These are phyloP conservation scores for Chlorella vulgaris DNA, from an alignment of 139 green algal species.

Conservation along the genomic window DNA sequence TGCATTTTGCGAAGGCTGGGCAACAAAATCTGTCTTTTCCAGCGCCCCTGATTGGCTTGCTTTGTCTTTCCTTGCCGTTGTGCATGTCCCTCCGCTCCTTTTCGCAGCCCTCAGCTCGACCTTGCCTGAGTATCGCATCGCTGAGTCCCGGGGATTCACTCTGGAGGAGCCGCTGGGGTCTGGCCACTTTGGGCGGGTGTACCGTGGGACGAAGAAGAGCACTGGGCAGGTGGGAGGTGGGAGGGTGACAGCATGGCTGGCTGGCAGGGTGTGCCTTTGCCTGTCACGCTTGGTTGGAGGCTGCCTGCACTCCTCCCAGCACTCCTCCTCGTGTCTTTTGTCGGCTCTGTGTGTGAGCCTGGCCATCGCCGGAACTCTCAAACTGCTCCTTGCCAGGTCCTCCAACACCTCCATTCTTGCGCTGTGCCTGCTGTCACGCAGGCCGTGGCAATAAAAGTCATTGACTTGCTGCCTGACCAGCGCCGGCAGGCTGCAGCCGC, in stretches of 20 bases:
- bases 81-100: neutral
- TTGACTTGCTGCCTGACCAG: constrained; percentile 30
- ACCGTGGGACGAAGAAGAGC: neutral
- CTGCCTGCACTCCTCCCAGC: too few species aligned
- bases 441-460: constrained; percentile 36
- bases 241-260: neutral
- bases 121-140: constrained; percentile 9
- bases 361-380: too few species aligned
- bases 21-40: too few species aligned
- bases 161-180: constrained; percentile 18
- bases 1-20: too few species aligned
- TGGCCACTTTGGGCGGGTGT: constrained; percentile 40
- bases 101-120: neutral
- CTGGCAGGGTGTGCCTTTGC: neutral
- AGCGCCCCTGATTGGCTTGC: too few species aligned
- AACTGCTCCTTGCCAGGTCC: too few species aligned
- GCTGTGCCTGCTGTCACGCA: neutral
- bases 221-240: neutral
- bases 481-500: constrained; percentile 15
- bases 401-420: neutral
- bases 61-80: too few species aligned
- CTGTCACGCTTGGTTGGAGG: too few species aligned
- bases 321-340: too few species aligned
- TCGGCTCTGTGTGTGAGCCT: too few species aligned
- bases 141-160: neutral